Base-by-base conservation (phyloP, 257 asterid genomes). In the Nyctanthes arbortristis region DNA sequence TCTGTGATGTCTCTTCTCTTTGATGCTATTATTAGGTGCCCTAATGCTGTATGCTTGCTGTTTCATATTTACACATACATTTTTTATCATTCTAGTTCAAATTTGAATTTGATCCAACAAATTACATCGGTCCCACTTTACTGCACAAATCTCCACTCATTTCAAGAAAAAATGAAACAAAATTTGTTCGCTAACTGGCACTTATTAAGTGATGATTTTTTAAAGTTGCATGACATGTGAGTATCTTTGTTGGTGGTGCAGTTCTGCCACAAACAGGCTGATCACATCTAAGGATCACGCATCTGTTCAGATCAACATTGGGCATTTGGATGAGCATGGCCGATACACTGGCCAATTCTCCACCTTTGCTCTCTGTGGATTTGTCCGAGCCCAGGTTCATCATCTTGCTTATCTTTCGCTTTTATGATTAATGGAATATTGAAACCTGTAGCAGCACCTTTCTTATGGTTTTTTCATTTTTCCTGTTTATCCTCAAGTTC, bases 201-300 rank as follows among this genome's bases (percentile, higher is more conserved):
- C n/a, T n/a, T n/a, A n/a, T n/a, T n/a, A n/a, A n/a, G n/a, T n/a
- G n/a, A n/a, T n/a, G n/a, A n/a, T n/a, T n/a, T n/a, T n/a, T n/a
- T n/a, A n/a, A n/a, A n/a, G n/a, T n/a, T n/a, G n/a, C n/a, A 5
- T 57, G 63, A 40, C 5, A 13, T 13, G 20, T 12, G 2, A 27
- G 64, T 59, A 31, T n/a, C n/a, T 11, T 25, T 11, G 34, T 2
- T 3, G 8, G 24, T 71, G 55, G 20, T 73, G 67, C 64, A 76
- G 80, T 64, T 72, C 77, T 10, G 81, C 81, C 3, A 77, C 81
- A 40, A 77, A 71, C 55, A 77, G 81, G 68, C 56, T 76, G 52
- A 76, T 76, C 34, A 76, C 80, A 12, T 76, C 80, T 3, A 76
- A 76, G 66, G 80, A 76, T 35, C 80, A 76, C 37, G 80, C 80